phyloP scores from a whole-genome alignment of 1,284 basidiomycete species.

The Tremellales sp. region DNA sequence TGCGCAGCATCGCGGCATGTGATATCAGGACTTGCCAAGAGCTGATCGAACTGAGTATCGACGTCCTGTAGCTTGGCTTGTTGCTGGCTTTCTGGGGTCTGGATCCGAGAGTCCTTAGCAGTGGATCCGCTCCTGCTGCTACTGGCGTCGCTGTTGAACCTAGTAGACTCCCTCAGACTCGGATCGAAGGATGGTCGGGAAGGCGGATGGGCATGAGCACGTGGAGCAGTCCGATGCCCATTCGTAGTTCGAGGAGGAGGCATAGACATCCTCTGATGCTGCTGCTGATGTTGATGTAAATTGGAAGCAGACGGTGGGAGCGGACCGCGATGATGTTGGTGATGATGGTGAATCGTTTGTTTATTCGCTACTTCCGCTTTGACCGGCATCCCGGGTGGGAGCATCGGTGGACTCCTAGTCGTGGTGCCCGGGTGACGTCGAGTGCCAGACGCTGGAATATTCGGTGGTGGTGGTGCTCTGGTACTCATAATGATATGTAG shows the following conservation, averaged over 20 bases:
- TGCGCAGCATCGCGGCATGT: background rate
- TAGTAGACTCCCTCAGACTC: constrained; percentile 14
- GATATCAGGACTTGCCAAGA: constrained; percentile 26
- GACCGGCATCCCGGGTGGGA: constrained; percentile 12
- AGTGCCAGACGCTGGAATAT: constrained; percentile 9
- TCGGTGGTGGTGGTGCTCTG: background rate
- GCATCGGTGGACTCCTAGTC: constrained; percentile 4
- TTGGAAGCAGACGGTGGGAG: constrained; percentile 3
- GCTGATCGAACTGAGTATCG: constrained; percentile 35
- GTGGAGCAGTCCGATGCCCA: background rate
- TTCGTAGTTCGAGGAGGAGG: constrained; percentile 9
- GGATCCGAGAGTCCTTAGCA: constrained; percentile 14
- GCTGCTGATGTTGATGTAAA: constrained; percentile 7
- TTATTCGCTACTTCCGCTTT: constrained; percentile 7
- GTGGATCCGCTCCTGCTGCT: constrained; percentile 12
- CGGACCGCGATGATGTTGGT: background rate
- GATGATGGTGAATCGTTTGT: constrained; percentile 7
- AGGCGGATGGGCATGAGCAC: background rate
- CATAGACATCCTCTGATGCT: constrained; percentile 19
- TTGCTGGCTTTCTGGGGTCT: constrained; percentile 15
- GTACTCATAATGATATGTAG: too few species aligned
- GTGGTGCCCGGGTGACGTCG: too few species aligned
- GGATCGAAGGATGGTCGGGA: background rate
- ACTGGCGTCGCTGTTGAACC: constrained; percentile 14
- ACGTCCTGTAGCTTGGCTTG: constrained; percentile 18